These are phyloP conservation scores for Dipteronia sinensis DNA, from an alignment of 345 rosid genomes.

Conservation along the genomic window DNA sequence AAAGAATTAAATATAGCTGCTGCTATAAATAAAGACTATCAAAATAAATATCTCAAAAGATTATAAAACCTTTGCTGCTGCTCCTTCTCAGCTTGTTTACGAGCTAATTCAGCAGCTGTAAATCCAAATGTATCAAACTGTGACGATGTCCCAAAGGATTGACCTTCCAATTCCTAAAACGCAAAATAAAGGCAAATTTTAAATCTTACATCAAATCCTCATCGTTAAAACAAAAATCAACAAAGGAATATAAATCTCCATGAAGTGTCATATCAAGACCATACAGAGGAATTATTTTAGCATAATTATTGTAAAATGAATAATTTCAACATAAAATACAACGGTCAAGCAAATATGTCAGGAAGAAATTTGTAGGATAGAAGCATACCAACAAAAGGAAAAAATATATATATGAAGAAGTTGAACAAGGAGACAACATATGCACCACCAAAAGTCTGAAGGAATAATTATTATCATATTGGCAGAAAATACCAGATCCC, in stretches of 20 bases:
- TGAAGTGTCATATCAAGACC: background rate
- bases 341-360: background rate
- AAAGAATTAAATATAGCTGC: conserved; percentile 18
- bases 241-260: conserved; percentile 1
- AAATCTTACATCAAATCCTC: conserved; percentile 1
- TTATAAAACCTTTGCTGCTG: conserved; percentile 67
- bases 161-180: conserved; percentile 81
- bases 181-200: conserved; percentile 16
- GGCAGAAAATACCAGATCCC: background rate
- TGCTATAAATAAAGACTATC: conserved; percentile 8
- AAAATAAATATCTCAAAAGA: conserved; percentile 22
- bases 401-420: too few relatives aligned
- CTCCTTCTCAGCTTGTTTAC: conserved; percentile 87
- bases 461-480: background rate
- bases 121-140: conserved; percentile 98
- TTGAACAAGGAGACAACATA: background rate
- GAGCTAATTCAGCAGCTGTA: conserved; percentile 86
- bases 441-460: background rate
- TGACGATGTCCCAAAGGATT: conserved; percentile 63
- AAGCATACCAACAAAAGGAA: too few relatives aligned
- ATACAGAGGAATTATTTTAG: background rate
- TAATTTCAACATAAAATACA: background rate
- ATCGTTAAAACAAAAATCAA: background rate
- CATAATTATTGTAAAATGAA: background rate
- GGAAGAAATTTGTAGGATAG: background rate